Base-by-base conservation (phyloP, 768 basidiomycete genomes). In the Symmetrospora coprosmae region DNA sequence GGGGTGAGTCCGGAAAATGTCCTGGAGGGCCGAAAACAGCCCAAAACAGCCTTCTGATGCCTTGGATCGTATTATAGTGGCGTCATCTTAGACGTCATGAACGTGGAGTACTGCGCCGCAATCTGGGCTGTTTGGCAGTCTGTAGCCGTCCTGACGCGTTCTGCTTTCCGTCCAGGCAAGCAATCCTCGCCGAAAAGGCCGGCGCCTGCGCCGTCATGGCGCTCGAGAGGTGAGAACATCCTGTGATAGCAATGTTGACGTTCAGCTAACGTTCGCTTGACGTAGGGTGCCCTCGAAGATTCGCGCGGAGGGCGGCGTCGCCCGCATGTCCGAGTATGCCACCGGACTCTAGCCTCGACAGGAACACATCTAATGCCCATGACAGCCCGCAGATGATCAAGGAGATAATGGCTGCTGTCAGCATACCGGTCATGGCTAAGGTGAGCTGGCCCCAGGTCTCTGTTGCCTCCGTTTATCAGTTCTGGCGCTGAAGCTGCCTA, bases 171-270 rank as follows among this genome's bases (percentile, higher is more conserved):
- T 68, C 65, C 37, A 68, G 69, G 51, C 65, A 91, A 84, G 92
- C 92, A 61, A 85, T 86, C 63, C 90, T 96, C 67, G 92, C 92
- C 43, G 92, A 97, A 71, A 88, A 90, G 71, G 92, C 92, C 8
- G 92, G 92, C 45, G 92, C 92, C 6, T 89, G 87, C 71, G 92
- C 92, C 61, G 92, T 99, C 64, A 97, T 99, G 92, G 74, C 34
- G 30, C 34, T 60, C 6, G 58, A 60, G 35, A 27, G 59, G 55
- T 58, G 7, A 41, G 52, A 27, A 6, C 17, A n/a, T n/a, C n/a
- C n/a, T n/a, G n/a, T n/a, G n/a, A n/a, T n/a, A n/a, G n/a, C n/a
- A n/a, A n/a, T n/a, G 21, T 19, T n/a, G 34, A 14, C 34, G 34
- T 39, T 30, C 6, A 23, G 21, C 43, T 60, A 31, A 66, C 50